These are phyloP conservation scores for Wilcoxina mikolae DNA, from an alignment of 495 filamentous ascomycete genomes.

Conservation along the genomic window DNA sequence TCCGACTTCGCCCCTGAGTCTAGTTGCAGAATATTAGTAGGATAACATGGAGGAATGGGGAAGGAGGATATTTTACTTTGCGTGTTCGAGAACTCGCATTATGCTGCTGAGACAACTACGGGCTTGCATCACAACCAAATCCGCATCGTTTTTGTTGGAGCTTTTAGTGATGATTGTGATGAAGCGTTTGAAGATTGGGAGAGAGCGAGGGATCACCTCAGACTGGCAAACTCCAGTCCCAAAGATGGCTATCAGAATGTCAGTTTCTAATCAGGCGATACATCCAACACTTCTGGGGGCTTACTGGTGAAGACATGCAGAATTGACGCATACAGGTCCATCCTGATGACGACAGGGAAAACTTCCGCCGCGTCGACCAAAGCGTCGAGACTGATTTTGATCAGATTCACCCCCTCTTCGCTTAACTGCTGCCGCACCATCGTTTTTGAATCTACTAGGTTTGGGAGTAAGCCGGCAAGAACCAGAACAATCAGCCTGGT, in stretches of 20 bases:
- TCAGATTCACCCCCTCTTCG: conserved; percentile 71
- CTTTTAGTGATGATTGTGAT: conserved; percentile 51
- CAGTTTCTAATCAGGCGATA: not conserved
- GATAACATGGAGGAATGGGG: not conserved
- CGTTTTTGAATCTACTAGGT: conserved; percentile 57
- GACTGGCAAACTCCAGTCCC: conserved; percentile 74
- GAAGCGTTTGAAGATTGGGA: conserved; percentile 87
- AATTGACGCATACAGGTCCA: conserved; percentile 91
- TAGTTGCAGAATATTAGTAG: conserved; percentile 12
- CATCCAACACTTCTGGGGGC: not conserved
- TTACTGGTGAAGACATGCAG: conserved; percentile 78
- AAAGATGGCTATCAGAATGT: conserved; percentile 48
- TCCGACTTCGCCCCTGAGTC: conserved; percentile 24
- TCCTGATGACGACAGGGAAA: conserved; percentile 90
- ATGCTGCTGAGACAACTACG: conserved; percentile 26
- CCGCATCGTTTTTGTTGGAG: conserved; percentile 26
- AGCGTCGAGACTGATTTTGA: conserved; percentile 63
- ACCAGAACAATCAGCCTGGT: conserved; percentile 91
- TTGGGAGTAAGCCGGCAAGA: conserved; percentile 71
- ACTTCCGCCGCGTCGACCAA: conserved; percentile 87
- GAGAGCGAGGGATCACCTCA: conserved; percentile 72
- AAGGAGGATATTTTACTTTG: conserved; percentile 21
- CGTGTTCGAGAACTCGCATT: conserved; percentile 26
- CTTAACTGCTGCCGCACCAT: conserved; percentile 51
- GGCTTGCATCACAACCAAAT: conserved; percentile 25